Base-by-base conservation (phyloP, 345 rosid genomes). In the Ricinus communis region DNA sequence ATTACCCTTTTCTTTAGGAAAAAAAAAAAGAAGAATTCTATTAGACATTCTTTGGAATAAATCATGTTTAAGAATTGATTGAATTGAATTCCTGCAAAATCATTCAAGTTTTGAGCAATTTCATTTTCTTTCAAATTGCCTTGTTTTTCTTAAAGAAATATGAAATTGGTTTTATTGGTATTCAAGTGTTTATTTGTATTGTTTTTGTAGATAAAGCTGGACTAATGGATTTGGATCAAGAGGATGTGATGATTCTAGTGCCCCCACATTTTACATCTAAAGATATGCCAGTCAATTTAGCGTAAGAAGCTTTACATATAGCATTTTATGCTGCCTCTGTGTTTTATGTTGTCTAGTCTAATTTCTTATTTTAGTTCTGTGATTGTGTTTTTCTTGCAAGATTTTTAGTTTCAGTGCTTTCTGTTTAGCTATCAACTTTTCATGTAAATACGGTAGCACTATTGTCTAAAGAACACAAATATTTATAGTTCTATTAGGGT, bases 261-360 rank as follows among this genome's bases (percentile, higher is more conserved):
- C 98, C 99, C 46, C 93, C 90, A 18, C 79, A 85, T 73, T 95
- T 95, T 76, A 82, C 99, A 52, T 85, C 82, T 41, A 90, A 92
- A 85, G 98, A 95, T 82, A 47, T 75, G 43, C 98, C 98, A 14
- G 89, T 85, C 65, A 85, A 84, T 75, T 57, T 92, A 77, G 97
- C 77, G 99, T 95, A 86, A 77, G 96, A 73, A 53, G 40, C 24
- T 62, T 59, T 52, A 49, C 33, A 5, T 61, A 15, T 19, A 15
- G 25, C 45, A 65, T 71, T 69, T 68, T 79, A 18, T 47, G 8
- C 2, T 71, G 15, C 25, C 15, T 62, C 14, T 36, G 24, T 22
- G 65, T 28, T 52, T 6, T 43, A 33, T 50, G 38, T 30, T 65
- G 59, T 41, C 5, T 65, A 14, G 51, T 12, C 15, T 14, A 38